phyloP scores from a whole-genome alignment of 1,284 basidiomycete genomes.

The Fomes fomentarius region DNA sequence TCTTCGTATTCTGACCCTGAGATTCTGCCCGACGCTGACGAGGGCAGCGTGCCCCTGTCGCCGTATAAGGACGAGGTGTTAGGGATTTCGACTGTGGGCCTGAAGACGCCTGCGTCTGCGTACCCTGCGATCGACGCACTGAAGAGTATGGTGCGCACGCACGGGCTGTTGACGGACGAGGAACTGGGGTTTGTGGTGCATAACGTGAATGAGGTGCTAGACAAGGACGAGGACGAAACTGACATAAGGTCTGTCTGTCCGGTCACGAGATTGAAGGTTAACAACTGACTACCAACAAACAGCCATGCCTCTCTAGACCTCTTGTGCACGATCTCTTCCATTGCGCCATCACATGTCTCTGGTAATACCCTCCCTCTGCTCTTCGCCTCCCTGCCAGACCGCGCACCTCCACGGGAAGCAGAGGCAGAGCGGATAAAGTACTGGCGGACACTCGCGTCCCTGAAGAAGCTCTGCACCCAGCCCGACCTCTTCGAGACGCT shows the following conservation, averaged over 20 bases:
- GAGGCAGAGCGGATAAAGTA: conserved; percentile 59
- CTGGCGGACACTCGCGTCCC: conserved; percentile 72
- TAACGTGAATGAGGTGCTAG: conserved; percentile 73
- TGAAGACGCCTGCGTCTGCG: conserved; percentile 58
- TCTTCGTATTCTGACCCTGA: conserved; percentile 27
- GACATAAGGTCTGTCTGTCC: conserved; percentile 51
- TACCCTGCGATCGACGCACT: conserved; percentile 67
- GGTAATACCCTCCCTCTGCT: conserved; percentile 82
- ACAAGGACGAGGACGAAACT: conserved; percentile 56
- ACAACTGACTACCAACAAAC: not conserved
- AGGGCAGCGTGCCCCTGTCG: conserved; percentile 49
- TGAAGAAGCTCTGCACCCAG: conserved; percentile 78
- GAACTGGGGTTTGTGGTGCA: conserved; percentile 84
- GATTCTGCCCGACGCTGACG: conserved; percentile 29
- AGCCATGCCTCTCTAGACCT: conserved; percentile 75
- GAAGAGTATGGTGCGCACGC: conserved; percentile 65
- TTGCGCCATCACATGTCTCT: conserved; percentile 69
- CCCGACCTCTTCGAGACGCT: conserved; percentile 85
- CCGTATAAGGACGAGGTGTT: conserved; percentile 80
- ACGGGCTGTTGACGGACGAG: conserved; percentile 63
- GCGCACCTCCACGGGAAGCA: conserved; percentile 61
- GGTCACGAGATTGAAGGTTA: not conserved
- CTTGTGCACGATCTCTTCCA: conserved; percentile 67
- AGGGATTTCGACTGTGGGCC: conserved; percentile 63
- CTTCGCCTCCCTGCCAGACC: conserved; percentile 74